Percentiles rank a stretch among this genome's conserved stretches.
phyloP scores from a whole-genome alignment of 768 basidiomycete species.

The Rhizopogon vesiculosus region DNA sequence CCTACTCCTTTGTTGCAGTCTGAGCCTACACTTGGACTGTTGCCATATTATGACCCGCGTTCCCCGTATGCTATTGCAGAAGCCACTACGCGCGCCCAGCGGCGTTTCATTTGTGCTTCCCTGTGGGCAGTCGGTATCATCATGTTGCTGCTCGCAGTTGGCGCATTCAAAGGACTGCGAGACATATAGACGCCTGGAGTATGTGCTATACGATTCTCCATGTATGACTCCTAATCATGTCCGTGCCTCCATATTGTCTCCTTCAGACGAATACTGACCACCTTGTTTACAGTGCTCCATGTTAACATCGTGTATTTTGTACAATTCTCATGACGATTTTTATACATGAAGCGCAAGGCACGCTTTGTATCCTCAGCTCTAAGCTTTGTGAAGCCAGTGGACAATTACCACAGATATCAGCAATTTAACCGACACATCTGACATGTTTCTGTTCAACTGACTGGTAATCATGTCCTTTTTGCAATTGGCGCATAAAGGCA shows the following conservation, averaged over 20 bases:
- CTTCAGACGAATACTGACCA: neutral
- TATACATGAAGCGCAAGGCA: no score
- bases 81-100: conserved; percentile 34
- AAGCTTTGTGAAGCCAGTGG: no score
- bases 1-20: conserved; percentile 38
- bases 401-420: no score
- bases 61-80: conserved; percentile 33
- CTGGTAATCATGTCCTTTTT: no score
- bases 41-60: conserved; percentile 40
- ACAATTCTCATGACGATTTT: neutral
- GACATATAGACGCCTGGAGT: neutral
- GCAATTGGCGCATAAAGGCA: no score
- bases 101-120: conserved; percentile 40
- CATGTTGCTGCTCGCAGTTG: conserved; percentile 22
- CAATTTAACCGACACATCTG: no score
- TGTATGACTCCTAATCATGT: neutral
- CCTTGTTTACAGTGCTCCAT: neutral
- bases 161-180: conserved; percentile 13
- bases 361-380: neutral
- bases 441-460: no score
- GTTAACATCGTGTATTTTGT: neutral
- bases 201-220: neutral
- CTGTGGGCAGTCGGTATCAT: conserved; percentile 34
- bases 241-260: neutral
- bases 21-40: conserved; percentile 27